Evolutionary conservation across 179 eudicot species (phyloP), one percentile per base, ranked within the genome.

Genomic region (Spergularia azorica): DNA sequence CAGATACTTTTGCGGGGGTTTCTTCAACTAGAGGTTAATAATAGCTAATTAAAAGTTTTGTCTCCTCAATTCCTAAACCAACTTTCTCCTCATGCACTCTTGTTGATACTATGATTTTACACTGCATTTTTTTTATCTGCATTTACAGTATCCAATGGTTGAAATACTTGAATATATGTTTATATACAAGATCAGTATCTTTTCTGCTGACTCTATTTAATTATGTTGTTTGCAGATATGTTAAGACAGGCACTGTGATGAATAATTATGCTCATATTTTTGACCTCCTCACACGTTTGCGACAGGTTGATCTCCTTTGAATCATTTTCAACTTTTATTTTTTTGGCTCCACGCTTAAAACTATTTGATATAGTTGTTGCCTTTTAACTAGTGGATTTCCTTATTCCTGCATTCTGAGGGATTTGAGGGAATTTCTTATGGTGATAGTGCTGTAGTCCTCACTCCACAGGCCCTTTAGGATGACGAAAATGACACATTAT

Each of bases 231-330:
- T 84, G 86, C 92, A 95, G 99, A 81, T 95, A 93, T 72, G 82
- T 91, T 80, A 75, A 77, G 43, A 83, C 80, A 76, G 97, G 97
- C 61, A 91, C 92, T 17, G 41, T 93, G 81, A 81, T 90, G 91
- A 90, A 88, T 79, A 93, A 93, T 80, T 91, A 93, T 85, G 97
- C 94, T 74, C 95, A 90, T 81, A 90, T 95, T 76, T 93, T 95
- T 86, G 95, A 89, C 77, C 92, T 95, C 52, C 96, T 93, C 51
- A 95, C 97, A 16, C 90, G 97, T 61, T 76, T 95, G 79, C 91
- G 97, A 20, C 99, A 93, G 97, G 97, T 95, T 62, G 72, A 17
- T 4, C 16, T 14, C 51, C 15, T 63, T 61, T 58, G 17, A 16
- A 43, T 13, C 6, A 11, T 51, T 63, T 9, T 7, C 67, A 7